Evolutionary conservation across 768 basidiomycete species (phyloP), one percentile per base, ranked within the genome.

Genomic region (Panellus pusillus): DNA sequence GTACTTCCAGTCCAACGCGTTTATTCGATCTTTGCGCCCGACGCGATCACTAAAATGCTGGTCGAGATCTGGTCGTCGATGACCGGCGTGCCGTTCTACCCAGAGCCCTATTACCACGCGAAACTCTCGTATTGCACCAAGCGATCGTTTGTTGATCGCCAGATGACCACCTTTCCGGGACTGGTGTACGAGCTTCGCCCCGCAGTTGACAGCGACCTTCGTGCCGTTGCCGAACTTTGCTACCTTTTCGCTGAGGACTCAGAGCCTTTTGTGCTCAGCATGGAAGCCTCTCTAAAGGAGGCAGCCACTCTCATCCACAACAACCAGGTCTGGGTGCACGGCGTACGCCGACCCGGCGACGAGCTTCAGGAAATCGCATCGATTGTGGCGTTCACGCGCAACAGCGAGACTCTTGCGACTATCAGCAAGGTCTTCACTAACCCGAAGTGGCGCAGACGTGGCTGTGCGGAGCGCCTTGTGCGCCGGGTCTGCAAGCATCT

Each of bases 401-500:
- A 82, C 54, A 82, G 75, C 20, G 72, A 75, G 1, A 73, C 62
- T 5, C 76, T 86, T 20, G 80, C 82, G 2, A 79, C 84, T 0
- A 81, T 91, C 41, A 85, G 85, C 36, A 91, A 91, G 65, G 88
- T 91, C 0, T 86, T 73, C 63, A 91, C 89, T 0, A 70, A 75
- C 43, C 72, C 79, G 0, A 35, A 60, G 2, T 85, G 79, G 76
- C 73, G 84, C 40, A 65, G 76, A 0, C 69, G 64, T 1, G 79
- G 83, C 4, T 86, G 78, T 59, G 89, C 89, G 0, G 81, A 80
- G 62, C 74, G 79, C 8, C 78, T 91, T 15, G 78, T 86, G 1
- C 75, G 81, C 6, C 70, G 72, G 14, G 85, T 89, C 19, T 81
- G 79, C 60, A 68, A 74, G 56, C 66, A 79, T 79, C 86, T 63